Evolutionary conservation across 2,329 filamentous ascomycete species (phyloP), one percentile per base, ranked within the genome.

Genomic region (Beauveria sp.): DNA sequence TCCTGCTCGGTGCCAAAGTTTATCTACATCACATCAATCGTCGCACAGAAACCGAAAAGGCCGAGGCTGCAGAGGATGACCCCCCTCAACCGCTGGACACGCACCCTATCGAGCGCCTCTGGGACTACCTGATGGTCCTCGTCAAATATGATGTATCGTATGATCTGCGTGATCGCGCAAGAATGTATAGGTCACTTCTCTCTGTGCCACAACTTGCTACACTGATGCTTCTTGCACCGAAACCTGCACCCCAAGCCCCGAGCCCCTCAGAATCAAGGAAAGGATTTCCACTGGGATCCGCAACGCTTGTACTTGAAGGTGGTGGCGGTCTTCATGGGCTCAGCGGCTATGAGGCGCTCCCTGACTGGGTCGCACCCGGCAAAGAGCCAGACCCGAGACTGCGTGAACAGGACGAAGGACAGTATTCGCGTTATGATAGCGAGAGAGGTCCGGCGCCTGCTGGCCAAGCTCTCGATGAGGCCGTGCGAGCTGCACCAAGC

Each of bases 101-200:
- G 5, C 88, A 96, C 67, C 85, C 89, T 0, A 87, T 96, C 58
- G 84, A 86, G 34, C 81, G 87, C 3, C 79, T 99, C 1, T 99
- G 92, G 87, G 84, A 88, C 34, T 96, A 99, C 69, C 85, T 90
- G 24, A 80, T 96, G 31, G 83, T 93, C 1, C 84, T 99, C 1
- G 90, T 90, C 38, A 87, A 95, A 64, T 99, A 98, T 73, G 95
- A 98, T 69, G 91, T 88, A 0, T 97, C 93, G 1, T 99, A 96
- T 74, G 93, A 98, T 70, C 85, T 99, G 3, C 91, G 95, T 65
- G 95, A 98, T 72, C 89, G 95, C 26, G 88, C 93, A 2, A 87
- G 95, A 38, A 83, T 97, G 64, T 98, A 96, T 77, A 91, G 90
- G 65, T 83, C 92, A 1, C 84, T 99, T 1, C 84, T 99, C 2